phyloP scores from a whole-genome alignment of 192 early-diverging fungal species.

The Gamsiella multidivaricata region DNA sequence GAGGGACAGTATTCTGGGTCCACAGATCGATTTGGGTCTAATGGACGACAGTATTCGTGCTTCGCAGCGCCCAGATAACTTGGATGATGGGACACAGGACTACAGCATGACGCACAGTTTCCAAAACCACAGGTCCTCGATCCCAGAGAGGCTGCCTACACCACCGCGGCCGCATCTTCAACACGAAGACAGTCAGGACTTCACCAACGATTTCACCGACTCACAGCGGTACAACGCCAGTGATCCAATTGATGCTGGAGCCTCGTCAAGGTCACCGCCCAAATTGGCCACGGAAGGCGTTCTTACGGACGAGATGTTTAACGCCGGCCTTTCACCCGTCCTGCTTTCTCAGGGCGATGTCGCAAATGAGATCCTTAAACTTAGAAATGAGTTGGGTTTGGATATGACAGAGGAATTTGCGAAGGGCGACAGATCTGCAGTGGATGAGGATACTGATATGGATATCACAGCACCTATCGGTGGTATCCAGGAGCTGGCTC shows the following conservation, averaged over 20 bases:
- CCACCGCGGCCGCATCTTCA: neutral
- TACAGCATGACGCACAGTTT: conserved; percentile 26
- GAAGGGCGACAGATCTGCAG: neutral
- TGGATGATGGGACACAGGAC: conserved; percentile 24
- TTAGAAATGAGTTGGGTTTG: neutral
- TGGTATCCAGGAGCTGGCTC: conserved; percentile 35
- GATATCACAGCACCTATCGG: conserved; percentile 52
- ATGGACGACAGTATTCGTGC: neutral
- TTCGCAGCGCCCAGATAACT: neutral
- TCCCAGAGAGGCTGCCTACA: conserved; percentile 3
- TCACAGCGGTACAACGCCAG: conserved; percentile 1
- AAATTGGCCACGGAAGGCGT: neutral
- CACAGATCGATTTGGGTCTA: conserved; percentile 7
- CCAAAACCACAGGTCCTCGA: conserved; percentile 31
- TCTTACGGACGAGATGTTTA: neutral
- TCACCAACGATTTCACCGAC: neutral
- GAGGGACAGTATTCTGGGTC: conserved; percentile 18
- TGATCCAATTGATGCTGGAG: neutral
- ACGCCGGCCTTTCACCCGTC: neutral
- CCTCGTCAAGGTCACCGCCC: neutral
- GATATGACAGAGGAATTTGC: neutral
- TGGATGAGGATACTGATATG: conserved; percentile 40
- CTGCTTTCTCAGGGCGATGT: neutral
- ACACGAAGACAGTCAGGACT: neutral
- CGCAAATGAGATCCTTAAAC: neutral